Evolutionary conservation across 805 yeast species (phyloP).

Genomic region (Yueomyces sinensis): DNA sequence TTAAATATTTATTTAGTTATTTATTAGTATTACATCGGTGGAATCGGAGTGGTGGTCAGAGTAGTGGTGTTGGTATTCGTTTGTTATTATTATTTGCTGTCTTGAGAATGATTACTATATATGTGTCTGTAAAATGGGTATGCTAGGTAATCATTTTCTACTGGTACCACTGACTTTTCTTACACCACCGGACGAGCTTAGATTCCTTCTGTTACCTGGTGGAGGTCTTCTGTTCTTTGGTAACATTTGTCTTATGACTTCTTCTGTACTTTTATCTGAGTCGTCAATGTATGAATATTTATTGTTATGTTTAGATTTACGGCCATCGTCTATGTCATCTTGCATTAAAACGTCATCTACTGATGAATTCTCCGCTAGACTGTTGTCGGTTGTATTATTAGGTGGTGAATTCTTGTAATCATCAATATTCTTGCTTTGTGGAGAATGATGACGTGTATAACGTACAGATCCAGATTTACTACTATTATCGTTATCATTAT

Average conservation of each 20-base stretch:
- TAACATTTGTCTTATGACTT: slow-evolving; percentile 16
- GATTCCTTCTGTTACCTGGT: slow-evolving; percentile 21
- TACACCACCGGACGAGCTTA: slow-evolving; percentile 21
- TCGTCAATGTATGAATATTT: slow-evolving; percentile 18
- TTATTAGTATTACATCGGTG: too few species aligned
- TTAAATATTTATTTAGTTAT: too few species aligned
- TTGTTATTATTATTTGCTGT: too few species aligned
- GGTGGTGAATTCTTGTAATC: background rate
- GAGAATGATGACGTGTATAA: too few species aligned
- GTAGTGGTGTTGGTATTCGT: too few species aligned
- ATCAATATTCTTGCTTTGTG: slow-evolving; percentile 1
- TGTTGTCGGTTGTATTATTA: background rate
- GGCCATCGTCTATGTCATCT: slow-evolving; percentile 15
- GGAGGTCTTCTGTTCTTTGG: slow-evolving; percentile 19
- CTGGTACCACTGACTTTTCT: slow-evolving; percentile 23
- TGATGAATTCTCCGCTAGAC: background rate
- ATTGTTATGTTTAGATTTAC: slow-evolving; percentile 5
- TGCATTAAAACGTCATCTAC: slow-evolving; percentile 1
- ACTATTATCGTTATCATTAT: too few species aligned
- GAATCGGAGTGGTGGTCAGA: too few species aligned
- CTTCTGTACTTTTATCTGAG: slow-evolving; percentile 14
- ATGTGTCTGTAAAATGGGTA: too few species aligned
- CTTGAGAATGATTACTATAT: too few species aligned
- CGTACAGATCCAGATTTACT: too few species aligned
- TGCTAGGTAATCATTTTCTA: slow-evolving; percentile 11